Conservation (phyloP, 441 rosid genomes). For the Erodium texanum region DNA sequence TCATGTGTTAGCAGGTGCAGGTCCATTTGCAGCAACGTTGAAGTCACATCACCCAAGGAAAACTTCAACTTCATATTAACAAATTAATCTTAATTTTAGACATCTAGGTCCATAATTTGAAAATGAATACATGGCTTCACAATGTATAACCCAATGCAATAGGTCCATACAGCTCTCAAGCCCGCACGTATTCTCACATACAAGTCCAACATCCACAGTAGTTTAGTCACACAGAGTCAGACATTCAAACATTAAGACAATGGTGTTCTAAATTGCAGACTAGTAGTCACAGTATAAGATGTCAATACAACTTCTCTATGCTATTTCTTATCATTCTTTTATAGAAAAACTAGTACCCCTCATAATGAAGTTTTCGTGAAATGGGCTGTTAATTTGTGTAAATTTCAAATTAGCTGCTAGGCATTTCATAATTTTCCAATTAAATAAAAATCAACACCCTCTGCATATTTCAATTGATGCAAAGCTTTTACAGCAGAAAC, state of each 20-base stretch:
- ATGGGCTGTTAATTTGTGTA: neutral
- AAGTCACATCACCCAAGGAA: neutral
- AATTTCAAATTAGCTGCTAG: neutral
- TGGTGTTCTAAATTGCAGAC: neutral
- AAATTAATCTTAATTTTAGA: neutral
- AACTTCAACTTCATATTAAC: neutral
- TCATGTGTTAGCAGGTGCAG: neutral
- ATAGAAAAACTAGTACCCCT: neutral
- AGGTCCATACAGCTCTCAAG: neutral
- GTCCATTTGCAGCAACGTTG: neutral
- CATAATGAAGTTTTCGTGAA: neutral
- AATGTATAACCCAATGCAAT: neutral
- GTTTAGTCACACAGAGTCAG: neutral
- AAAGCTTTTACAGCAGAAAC: too few species aligned
- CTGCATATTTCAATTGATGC: too few species aligned
- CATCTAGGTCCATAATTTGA: neutral
- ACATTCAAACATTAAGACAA: neutral
- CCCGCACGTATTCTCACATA: neutral
- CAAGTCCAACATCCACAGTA: neutral
- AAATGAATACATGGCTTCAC: neutral
- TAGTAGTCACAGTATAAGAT: neutral
- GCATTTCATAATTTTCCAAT: neutral
- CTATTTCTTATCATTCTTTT: neutral
- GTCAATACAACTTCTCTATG: neutral
- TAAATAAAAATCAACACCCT: neutral